Percentiles rank a stretch among this genome's conserved stretches.
These are phyloP conservation scores for Vaccinium darrowii DNA, from an alignment of 148 eudicot species.

Conservation along the genomic window DNA sequence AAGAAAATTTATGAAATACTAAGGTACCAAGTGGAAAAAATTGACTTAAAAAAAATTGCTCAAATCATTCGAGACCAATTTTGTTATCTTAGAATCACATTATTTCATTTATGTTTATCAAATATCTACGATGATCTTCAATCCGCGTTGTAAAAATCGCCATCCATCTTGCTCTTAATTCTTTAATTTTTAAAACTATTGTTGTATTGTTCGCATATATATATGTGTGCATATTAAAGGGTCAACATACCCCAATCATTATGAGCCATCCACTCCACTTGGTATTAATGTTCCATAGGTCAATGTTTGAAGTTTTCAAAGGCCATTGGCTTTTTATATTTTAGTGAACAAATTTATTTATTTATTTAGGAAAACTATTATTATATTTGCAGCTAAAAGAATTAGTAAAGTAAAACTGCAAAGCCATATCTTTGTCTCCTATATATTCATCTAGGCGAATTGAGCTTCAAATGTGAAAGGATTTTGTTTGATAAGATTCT, in stretches of 20 bases:
- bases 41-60: not conserved
- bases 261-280: conserved; percentile 35
- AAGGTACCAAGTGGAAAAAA: too few species aligned
- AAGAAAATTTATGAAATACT: too few species aligned
- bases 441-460: not conserved
- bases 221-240: not conserved
- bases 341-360: not conserved
- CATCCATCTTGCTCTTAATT: not conserved
- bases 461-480: conserved; percentile 33
- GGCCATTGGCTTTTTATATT: not conserved
- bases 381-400: not conserved
- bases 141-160: too few species aligned
- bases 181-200: too few species aligned
- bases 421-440: not conserved
- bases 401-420: not conserved
- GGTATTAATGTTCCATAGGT: conserved; percentile 21
- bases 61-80: not conserved
- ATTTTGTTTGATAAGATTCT: conserved; percentile 19
- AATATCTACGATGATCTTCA: not conserved
- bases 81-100: not conserved
- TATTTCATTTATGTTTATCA: not conserved
- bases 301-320: conserved; percentile 11
- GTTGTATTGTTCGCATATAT: not conserved
- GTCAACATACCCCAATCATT: conserved; percentile 26
- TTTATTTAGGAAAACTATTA: too few species aligned